Percentiles rank a stretch among this genome's conserved stretches.
phyloP scores from a whole-genome alignment of 345 rosid species.

The Nephelium lappaceum region DNA sequence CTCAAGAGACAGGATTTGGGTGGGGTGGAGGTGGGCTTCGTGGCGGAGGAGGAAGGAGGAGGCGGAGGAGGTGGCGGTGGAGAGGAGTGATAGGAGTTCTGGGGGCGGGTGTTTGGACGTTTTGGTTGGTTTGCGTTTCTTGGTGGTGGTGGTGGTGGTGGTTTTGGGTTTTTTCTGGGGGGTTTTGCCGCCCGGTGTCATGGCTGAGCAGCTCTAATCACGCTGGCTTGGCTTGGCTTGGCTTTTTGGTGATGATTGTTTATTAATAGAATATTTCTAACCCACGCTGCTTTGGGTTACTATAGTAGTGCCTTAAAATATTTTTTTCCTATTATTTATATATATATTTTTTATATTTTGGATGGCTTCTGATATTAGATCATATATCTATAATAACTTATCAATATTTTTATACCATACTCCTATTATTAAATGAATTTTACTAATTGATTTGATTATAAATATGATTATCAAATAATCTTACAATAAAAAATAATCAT shows the following conservation, averaged over 20 bases:
- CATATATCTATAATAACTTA: too few species aligned
- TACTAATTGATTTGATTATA: too few species aligned
- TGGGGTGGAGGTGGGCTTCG: constrained; percentile 51
- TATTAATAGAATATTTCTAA: too few species aligned
- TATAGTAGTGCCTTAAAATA: too few species aligned
- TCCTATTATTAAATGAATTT: too few species aligned
- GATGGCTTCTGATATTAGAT: too few species aligned
- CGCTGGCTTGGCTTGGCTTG: not conserved
- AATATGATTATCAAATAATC: too few species aligned
- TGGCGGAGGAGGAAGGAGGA: constrained; percentile 47
- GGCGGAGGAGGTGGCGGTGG: constrained; percentile 51
- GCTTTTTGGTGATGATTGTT: not conserved
- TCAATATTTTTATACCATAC: too few species aligned
- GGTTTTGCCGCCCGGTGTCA: constrained; percentile 25
- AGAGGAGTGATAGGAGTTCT: constrained; percentile 39
- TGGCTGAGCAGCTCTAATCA: constrained; percentile 2
- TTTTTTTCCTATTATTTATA: too few species aligned
- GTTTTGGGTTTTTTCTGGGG: not conserved
- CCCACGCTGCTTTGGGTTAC: too few species aligned
- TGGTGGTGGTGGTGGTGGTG: constrained; percentile 11
- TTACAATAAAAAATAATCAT: too few species aligned
- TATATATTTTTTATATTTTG: too few species aligned
- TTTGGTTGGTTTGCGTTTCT: constrained; percentile 13
- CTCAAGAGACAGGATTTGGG: constrained; percentile 43
- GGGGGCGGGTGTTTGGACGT: constrained; percentile 20